Evolutionary conservation across 805 yeast genomes (phyloP), one percentile per base, ranked within the genome.

Genomic region (Starmerella floricola): DNA sequence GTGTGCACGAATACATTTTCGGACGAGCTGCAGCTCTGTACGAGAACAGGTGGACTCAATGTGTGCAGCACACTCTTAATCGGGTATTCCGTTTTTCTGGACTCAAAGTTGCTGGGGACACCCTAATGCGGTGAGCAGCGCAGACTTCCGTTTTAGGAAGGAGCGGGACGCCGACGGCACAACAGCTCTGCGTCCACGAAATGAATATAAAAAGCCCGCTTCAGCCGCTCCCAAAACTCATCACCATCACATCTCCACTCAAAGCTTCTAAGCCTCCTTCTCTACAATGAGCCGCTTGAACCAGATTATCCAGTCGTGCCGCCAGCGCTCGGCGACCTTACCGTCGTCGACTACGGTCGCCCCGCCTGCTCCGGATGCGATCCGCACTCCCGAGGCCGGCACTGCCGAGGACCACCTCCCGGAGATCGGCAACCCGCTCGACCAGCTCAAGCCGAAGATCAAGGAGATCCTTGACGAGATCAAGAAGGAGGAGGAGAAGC

Each of bases 201-300:
- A n/a, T n/a, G n/a, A n/a, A n/a, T n/a, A n/a, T n/a, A n/a, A n/a
- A n/a, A n/a, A n/a, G n/a, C n/a, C n/a, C n/a, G n/a, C n/a, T n/a
- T n/a, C n/a, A n/a, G n/a, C n/a, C n/a, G n/a, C n/a, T 30, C 17
- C 11, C 8, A 17, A 11, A 30, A 16, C 8, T 11, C 11, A 8
- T 30, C 33, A 8, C 33, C 11, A 30, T 30, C 11, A 8, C 10
- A 6, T 16, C 33, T 16, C 33, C 6, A 30, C 8, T 8, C 6
- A 6, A 16, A 30, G 19, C 19, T 23, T 17, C 8, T 6, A 30
- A 16, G 8, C 33, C 6, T 6, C 6, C n/a, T n/a, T n/a, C n/a
- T n/a, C 33, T 11, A n/a, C 4, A 16, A 44, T 40, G 44, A 44
- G 41, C 41, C 45, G 48, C 12, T 24, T 45, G 3, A 37, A 30